Evolutionary conservation across 2,329 filamentous ascomycete species (phyloP), one percentile per base, ranked within the genome.

Genomic region (Leptographium radiaticola): DNA sequence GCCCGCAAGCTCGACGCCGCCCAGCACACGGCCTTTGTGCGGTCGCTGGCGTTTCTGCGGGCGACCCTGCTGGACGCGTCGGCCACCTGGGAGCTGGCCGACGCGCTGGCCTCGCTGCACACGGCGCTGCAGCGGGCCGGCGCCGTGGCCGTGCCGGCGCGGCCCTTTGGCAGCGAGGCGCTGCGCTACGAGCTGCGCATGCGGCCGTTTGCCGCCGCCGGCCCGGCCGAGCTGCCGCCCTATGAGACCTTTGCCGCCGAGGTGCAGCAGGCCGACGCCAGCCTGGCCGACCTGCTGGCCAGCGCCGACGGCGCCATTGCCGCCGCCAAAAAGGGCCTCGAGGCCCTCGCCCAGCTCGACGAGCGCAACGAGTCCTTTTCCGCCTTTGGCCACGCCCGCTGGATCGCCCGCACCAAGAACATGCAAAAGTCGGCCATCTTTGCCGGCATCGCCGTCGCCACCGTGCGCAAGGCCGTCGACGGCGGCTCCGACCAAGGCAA

Each of bases 151-250:
- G 55, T 69, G 0, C 77, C 74, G 6, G 66, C 67, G 0, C 71
- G 80, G 1, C 82, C 84, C 0, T 94, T 89, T 64, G 80, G 82
- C 54, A 79, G 77, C 16, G 78, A 86, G 55, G 68, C 74, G 36
- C 70, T 89, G 6, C 81, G 88, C 13, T 90, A 93, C 65, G 86
- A 93, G 59, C 70, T 94, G 11, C 85, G 90, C 55, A 93, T 95
- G 87, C 87, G 86, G 62, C 87, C 89, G 0, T 95, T 94, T 62
- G 72, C 84, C 1, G 66, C 71, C 9, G 77, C 95, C 54, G 76
- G 78, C 11, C 73, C 87, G 2, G 86, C 88, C 0, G 77, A 81
- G 56, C 72, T 87, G 13, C 81, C 86, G 0, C 70, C 77, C 0
- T 85, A 79, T 57, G 77, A 80, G 8, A 77, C 82, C 15, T 88